Evolutionary conservation across 2,329 filamentous ascomycete species (phyloP), one percentile per base, ranked within the genome.

Genomic region (Fusarium longipes): DNA sequence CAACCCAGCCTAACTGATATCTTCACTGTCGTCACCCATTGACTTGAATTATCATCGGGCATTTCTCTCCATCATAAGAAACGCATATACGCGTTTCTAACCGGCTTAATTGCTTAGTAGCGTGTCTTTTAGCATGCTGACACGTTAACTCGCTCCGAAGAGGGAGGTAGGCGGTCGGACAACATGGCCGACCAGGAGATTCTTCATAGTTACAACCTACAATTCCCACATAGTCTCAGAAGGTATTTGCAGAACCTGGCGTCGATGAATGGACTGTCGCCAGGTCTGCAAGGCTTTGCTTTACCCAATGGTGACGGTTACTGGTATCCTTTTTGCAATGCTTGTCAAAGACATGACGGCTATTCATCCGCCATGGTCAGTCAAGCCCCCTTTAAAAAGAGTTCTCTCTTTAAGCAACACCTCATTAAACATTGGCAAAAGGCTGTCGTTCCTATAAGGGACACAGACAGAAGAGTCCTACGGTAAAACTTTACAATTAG

Each of bases 111-210:
- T 30, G 24, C 39, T n/a, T 12, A 27, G 39, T 22, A 27, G 32
- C 32, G 32, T 44, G 30, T 18, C n/a, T 17, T 36, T 7, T 9
- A 36, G 17, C n/a, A 61, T 61, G 57, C 27, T 24, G 25, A 38
- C 29, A 32, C 30, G 20, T 18, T 60, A 36, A 8, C 29, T 11
- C 24, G n/a, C n/a, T 39, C 18, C 12, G 29, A 11, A 20, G 33
- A 47, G 38, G 36, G 30, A 17, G 18, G 17, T n/a, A 43, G 29
- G 33, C 38, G 43, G 22, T 33, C 36, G 14, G 44, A 14, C 49
- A 63, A 30, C 18, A 65, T 65, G 63, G 22, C 55, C 8, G 18
- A 35, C 22, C 48, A 36, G 14, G 39, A 62, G 8, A 17, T 47
- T 30, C 20, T 62, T 14, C 30, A 29, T 20, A 36, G 11, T 57